Evolutionary conservation across 176 grass and related monocot genomes (phyloP).

Genomic region (Urochloa ruziziensis): DNA sequence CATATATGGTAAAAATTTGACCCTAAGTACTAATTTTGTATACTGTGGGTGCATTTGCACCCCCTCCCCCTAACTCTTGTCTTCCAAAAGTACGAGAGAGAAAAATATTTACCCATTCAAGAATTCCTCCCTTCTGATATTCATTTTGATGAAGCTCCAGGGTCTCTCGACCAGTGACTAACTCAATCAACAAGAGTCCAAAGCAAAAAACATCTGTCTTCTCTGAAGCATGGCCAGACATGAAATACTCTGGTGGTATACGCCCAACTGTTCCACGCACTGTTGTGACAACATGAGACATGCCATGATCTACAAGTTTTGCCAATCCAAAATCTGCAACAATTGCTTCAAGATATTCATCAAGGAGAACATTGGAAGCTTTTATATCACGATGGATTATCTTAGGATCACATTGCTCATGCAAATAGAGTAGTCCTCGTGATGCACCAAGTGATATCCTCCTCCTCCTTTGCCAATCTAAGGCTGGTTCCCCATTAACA

Average conservation of each 20-base stretch:
- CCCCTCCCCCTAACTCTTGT: too few species aligned
- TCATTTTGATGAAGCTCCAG: slow-evolving; percentile 51
- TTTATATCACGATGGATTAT: slow-evolving; percentile 94
- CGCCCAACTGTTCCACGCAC: slow-evolving; percentile 70
- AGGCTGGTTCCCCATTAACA: slow-evolving; percentile 50
- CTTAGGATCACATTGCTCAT: slow-evolving; percentile 80
- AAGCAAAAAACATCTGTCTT: slow-evolving; percentile 89
- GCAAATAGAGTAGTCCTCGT: slow-evolving; percentile 66
- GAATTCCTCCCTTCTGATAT: slow-evolving; percentile 60
- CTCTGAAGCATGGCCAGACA: slow-evolving; percentile 57
- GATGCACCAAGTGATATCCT: slow-evolving; percentile 70
- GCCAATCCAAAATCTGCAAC: slow-evolving; percentile 85
- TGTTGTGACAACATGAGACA: slow-evolving; percentile 60
- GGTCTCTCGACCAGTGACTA: slow-evolving; percentile 66
- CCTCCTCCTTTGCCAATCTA: slow-evolving; percentile 85
- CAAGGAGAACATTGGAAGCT: slow-evolving; percentile 83
- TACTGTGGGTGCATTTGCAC: too few species aligned
- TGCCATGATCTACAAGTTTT: slow-evolving; percentile 71
- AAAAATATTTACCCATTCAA: slow-evolving; percentile 55
- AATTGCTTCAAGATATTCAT: slow-evolving; percentile 71
- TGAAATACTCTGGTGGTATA: slow-evolving; percentile 67
- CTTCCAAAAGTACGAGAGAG: neutral
- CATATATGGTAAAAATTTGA: too few species aligned
- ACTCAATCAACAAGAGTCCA: slow-evolving; percentile 70
- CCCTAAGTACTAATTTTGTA: too few species aligned